A percentile compares a stretch with the other conserved stretches of the same genome.
Conservation (phyloP, 2,329 filamentous ascomycete genomes). For the Trichothecium roseum region DNA sequence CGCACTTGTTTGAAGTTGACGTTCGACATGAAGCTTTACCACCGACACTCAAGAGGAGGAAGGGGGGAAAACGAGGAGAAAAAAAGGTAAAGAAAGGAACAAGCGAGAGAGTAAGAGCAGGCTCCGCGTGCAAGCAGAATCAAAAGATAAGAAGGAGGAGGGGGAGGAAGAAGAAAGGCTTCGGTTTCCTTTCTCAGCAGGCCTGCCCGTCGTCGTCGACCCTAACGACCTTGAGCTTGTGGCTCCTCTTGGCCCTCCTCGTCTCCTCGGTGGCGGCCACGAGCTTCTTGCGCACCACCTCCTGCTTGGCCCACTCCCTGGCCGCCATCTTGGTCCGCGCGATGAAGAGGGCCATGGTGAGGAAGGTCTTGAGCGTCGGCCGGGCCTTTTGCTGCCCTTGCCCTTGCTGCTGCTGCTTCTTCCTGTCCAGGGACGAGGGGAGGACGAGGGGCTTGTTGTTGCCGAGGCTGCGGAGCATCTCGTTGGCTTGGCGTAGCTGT, state of each 20-base stretch:
- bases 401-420: conserved; percentile 6
- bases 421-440: conserved; percentile 10
- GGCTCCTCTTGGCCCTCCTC: conserved; percentile 32
- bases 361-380: conserved; percentile 31
- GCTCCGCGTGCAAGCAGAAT: no score
- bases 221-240: conserved; percentile 28
- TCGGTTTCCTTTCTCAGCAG: no score
- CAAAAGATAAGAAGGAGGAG: no score
- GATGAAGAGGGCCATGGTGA: conserved; percentile 39
- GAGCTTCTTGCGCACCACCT: conserved; percentile 36
- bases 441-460: conserved; percentile 24
- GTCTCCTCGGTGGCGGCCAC: conserved; percentile 37
- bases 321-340: conserved; percentile 39
- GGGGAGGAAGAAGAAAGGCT: no score
- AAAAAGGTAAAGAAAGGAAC: no score
- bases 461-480: conserved; percentile 51
- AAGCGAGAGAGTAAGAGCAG: no score
- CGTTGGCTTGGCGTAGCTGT: conserved; percentile 73
- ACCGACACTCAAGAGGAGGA: no score
- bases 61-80: no score
- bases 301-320: conserved; percentile 38
- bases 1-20: no score
- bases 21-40: no score
- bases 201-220: conserved; percentile 23
- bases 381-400: no score